Percentiles rank a stretch among this genome's conserved stretches.
Evolutionary conservation across 176 grass and related monocot genomes (phyloP).

Genomic region (sorghum (Sorghum bicolor)): Sorghum_bicolor_NCBIv3 NC_012875.2:48955001-48955500

Average conservation of each 20-base stretch:
- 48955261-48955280: conserved; percentile 86
- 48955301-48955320: conserved; percentile 79
- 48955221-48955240: conserved; percentile 60
- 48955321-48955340: conserved; percentile 69
- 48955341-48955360: conserved; percentile 72
- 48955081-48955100: conserved; percentile 74
- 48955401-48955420: conserved; percentile 48
- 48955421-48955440: conserved; percentile 48
- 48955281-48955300: conserved; percentile 85
- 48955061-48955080: conserved; percentile 29
- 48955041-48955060: neutral
- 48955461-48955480: conserved; percentile 86
- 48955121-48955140: conserved; percentile 75
- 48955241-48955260: conserved; percentile 69
- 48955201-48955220: conserved; percentile 59
- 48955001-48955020: neutral
- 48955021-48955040: neutral
- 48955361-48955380: conserved; percentile 59
- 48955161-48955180: conserved; percentile 64
- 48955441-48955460: conserved; percentile 80
- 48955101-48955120: conserved; percentile 73
- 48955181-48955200: conserved; percentile 56
- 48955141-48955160: conserved; percentile 76
- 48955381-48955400: conserved; percentile 82
- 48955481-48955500: conserved; percentile 31